Evolutionary conservation across 164 flowering plant genomes (phyloP).

Genomic region (Chimonanthus salicifolius): DNA sequence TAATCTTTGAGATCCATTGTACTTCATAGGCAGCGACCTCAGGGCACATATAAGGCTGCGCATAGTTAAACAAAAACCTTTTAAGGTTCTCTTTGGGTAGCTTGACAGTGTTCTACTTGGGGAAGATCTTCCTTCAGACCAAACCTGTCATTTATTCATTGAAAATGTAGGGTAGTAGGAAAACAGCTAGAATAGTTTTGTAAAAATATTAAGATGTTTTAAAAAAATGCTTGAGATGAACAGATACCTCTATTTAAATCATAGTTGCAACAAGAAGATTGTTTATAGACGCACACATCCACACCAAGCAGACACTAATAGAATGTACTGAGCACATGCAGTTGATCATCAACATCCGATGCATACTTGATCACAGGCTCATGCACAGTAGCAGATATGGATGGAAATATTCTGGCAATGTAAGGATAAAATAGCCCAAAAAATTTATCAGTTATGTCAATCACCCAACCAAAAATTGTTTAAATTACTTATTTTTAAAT

Average conservation of each 20-base stretch:
- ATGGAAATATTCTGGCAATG: too few relatives aligned
- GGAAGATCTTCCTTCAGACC: neutral
- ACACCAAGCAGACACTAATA: too few relatives aligned
- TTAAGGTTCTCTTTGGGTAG: neutral
- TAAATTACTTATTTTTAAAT: too few relatives aligned
- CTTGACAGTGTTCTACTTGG: neutral
- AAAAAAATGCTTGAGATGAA: neutral
- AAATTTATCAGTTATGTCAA: too few relatives aligned
- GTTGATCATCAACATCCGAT: too few relatives aligned
- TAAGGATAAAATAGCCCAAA: too few relatives aligned
- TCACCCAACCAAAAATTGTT: too few relatives aligned
- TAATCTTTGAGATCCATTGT: constrained; percentile 9
- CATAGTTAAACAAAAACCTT: neutral
- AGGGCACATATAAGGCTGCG: constrained; percentile 3
- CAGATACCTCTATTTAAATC: neutral
- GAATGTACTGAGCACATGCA: too few relatives aligned
- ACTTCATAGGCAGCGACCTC: constrained; percentile 8
- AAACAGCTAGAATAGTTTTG: neutral
- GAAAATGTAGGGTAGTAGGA: neutral
- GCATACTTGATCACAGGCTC: too few relatives aligned
- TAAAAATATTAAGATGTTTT: neutral
- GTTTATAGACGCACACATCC: too few relatives aligned
- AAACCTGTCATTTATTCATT: neutral
- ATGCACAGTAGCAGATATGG: too few relatives aligned
- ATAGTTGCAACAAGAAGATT: neutral